Conservation (phyloP, 1,284 basidiomycete species). For the Acaromyces ingoldii region DNA sequence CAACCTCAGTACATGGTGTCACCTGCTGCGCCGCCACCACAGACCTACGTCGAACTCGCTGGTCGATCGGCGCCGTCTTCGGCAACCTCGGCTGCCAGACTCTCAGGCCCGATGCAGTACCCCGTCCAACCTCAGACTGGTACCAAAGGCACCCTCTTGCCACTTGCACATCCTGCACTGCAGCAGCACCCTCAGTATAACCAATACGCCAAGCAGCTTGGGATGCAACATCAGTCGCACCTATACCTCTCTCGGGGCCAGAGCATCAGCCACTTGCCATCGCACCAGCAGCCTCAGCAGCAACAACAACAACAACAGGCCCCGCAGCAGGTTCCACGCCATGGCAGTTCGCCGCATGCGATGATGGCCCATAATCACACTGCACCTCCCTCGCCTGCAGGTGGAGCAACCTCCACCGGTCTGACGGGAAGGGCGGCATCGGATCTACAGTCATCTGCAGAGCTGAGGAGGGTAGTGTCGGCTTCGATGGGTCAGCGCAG, state of each 20-base stretch:
- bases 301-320: no score
- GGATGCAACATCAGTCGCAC: slow-evolving; percentile 2
- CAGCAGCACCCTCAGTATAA: slow-evolving; percentile 5
- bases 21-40: not conserved
- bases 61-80: not conserved
- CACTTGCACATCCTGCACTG: slow-evolving; percentile 1
- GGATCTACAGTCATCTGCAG: no score
- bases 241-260: no score
- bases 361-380: slow-evolving; percentile 7
- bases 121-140: not conserved
- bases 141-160: not conserved
- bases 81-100: not conserved
- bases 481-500: not conserved
- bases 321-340: no score
- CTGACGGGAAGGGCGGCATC: not conserved
- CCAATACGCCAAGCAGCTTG: not conserved
- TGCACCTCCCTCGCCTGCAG: slow-evolving; percentile 1
- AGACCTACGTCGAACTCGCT: not conserved
- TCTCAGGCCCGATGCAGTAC: not conserved
- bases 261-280: no score
- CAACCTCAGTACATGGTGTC: not conserved
- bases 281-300: no score
- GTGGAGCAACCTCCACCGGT: not conserved
- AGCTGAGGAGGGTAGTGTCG: not conserved
- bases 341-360: not conserved